Base-by-base conservation (phyloP, 305 asterid genomes). In the Solanum chacoense region DNA sequence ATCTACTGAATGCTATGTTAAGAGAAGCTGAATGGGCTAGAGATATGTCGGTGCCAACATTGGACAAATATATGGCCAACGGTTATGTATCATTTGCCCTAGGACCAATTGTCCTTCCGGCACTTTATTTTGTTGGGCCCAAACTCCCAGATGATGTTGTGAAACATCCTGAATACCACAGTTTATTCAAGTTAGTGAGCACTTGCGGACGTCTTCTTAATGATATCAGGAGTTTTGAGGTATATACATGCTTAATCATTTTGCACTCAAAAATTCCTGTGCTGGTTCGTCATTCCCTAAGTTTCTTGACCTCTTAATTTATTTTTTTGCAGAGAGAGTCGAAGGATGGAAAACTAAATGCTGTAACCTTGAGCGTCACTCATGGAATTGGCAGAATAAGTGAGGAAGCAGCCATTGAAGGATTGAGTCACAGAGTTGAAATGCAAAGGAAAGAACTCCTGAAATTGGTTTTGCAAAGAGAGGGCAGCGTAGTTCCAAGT, bases 51-150 rank as follows among this genome's bases (percentile, higher is more conserved):
- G 88, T 87, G 80, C 96, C 97, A 34, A 89, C 98, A 26, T 59
- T 96, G 87, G 95, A 94, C 13, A 98, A 94, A 50, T 97, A 97
- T 88, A 94, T 96, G 92, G 88, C 89, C 90, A 97, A 95, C 73
- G 98, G 94, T 16, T 93, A 92, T 45, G 89, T 91, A 88, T 95
- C 99, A 20, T 94, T 94, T 81, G 99, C 96, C 78, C 92, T 97
- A 8, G 98, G 98, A 32, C 99, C 99, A 36, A 94, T 95, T 63
- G 94, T 97, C 88, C 93, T 97, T 29, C 98, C 99, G 3, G 86
- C 94, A 55, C 95, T 97, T 78, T 97, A 97, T 90, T 94, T 97
- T 7, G 88, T 94, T 7, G 98, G 99, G 74, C 98, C 97, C 11
- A 94, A 94, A 92, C 93, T 97, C 89, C 91, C 98, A 8, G 95